A percentile compares a stretch with the other conserved stretches of the same genome.
Conservation (phyloP, 129 eudicot genomes). For the Flaveria sonorensis region DNA sequence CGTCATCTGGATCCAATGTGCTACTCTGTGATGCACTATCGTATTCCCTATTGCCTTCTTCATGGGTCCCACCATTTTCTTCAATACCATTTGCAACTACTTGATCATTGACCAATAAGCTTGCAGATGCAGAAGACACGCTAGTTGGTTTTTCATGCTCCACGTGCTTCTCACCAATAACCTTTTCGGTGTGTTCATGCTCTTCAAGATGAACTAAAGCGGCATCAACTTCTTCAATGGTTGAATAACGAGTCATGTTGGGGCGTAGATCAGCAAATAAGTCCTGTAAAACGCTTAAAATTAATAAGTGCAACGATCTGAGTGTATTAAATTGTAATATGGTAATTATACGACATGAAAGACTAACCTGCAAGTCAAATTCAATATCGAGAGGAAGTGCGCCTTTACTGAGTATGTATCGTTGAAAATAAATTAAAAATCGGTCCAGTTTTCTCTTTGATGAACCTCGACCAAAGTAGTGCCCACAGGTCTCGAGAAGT, state of each 20-base stretch:
- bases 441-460: slow-evolving; percentile 94
- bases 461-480: slow-evolving; percentile 93
- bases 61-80: slow-evolving; percentile 77
- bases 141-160: slow-evolving; percentile 52
- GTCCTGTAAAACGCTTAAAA: slow-evolving; percentile 54
- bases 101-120: slow-evolving; percentile 56
- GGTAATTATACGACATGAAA: not conserved
- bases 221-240: slow-evolving; percentile 77
- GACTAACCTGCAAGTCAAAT: slow-evolving; percentile 92
- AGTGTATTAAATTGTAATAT: slow-evolving; percentile 1
- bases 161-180: slow-evolving; percentile 58
- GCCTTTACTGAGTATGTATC: slow-evolving; percentile 82
- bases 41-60: slow-evolving; percentile 53
- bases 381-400: slow-evolving; percentile 91
- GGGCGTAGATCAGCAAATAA: slow-evolving; percentile 89
- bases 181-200: slow-evolving; percentile 70
- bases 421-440: slow-evolving; percentile 87
- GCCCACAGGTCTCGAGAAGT: slow-evolving; percentile 97
- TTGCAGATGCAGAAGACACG: slow-evolving; percentile 48
- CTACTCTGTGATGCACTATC: slow-evolving; percentile 86
- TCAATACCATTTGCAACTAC: slow-evolving; percentile 56
- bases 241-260: slow-evolving; percentile 79
- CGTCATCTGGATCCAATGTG: slow-evolving; percentile 64
- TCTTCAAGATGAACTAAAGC: slow-evolving; percentile 81
- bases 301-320: not conserved